Conservation (phyloP, 768 basidiomycete genomes). For the Suillus americanus region DNA sequence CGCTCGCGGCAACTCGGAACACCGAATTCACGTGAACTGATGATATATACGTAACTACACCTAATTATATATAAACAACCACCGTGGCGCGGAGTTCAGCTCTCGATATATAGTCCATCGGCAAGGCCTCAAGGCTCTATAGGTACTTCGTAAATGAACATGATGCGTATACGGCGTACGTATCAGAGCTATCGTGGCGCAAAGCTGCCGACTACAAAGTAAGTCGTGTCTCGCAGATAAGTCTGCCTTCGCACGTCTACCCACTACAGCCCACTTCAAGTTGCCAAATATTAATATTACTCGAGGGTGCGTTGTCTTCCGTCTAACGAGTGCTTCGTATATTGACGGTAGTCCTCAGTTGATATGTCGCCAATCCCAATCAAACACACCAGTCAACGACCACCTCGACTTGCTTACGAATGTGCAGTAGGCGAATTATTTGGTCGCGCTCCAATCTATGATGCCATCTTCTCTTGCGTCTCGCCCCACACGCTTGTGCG, state of each 20-base stretch:
- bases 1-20: constrained; percentile 1
- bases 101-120: background rate
- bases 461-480: constrained; percentile 13
- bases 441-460: constrained; percentile 9
- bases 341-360: background rate
- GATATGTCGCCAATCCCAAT: background rate
- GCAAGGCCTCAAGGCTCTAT: background rate
- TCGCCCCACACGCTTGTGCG: constrained; percentile 19
- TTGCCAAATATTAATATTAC: background rate
- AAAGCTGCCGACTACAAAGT: background rate
- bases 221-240: background rate
- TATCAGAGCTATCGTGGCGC: background rate
- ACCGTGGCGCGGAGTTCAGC: background rate
- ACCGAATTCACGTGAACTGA: background rate
- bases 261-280: background rate
- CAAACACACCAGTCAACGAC: background rate
- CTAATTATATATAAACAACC: background rate
- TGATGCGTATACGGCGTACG: background rate
- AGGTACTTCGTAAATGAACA: background rate
- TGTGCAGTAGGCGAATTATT: constrained; percentile 5
- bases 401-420: background rate
- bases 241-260: background rate
- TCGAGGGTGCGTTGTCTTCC: background rate
- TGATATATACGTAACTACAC: background rate
- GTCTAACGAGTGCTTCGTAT: background rate